Base-by-base conservation (phyloP, 1,139 yeast species). In the Nematodospora anomalae region DNA sequence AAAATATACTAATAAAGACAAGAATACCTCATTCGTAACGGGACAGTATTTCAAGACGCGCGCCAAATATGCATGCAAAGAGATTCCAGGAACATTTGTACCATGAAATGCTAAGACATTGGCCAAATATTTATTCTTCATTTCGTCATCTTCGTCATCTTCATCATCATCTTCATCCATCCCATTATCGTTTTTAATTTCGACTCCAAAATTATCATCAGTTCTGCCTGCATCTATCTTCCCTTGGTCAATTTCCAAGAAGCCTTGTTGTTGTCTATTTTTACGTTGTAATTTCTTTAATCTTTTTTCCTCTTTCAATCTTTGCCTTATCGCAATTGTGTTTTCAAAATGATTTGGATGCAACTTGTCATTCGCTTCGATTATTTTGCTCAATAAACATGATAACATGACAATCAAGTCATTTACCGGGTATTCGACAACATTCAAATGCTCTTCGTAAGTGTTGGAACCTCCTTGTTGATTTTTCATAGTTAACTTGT, bases 41-140 rank as follows among this genome's bases (percentile, higher is more conserved):
- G 99, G 98, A 60, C 99, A 92, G 62, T 92, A 94, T 60, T 90
- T 92, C 55, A 92, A 76, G 21, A 92, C 94, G 53, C 98, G 79
- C 27, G 89, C 77, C 42, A 92, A 71, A 58, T 92, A 92, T 12
- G 96, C 94, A 54, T 88, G 90, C 35, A 94, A 72, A 7, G 92
- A 80, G 38, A 92, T 92, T 9, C 95, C 96, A 1, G 99, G 99
- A 11, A 92, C 82, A 56, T 90, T 94, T 36, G 96, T 80, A 13
- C 98, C 98, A 57, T 89, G 97, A 58, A 92, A 92, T 32, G 97
- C 94, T 42, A 90, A 64, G 3, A 92, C 90, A 51, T 82, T 83
- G 10, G 86, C 84, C 32, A 79, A 70, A 54, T 79, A 81, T 50
- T 74, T 71, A 52, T 77, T 74, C 57, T 60, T 73, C 64, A 67